A percentile compares a stretch with the other conserved stretches of the same genome.
Conservation (phyloP, 139 green algal species). For the Chlamydomonas urium region DNA sequence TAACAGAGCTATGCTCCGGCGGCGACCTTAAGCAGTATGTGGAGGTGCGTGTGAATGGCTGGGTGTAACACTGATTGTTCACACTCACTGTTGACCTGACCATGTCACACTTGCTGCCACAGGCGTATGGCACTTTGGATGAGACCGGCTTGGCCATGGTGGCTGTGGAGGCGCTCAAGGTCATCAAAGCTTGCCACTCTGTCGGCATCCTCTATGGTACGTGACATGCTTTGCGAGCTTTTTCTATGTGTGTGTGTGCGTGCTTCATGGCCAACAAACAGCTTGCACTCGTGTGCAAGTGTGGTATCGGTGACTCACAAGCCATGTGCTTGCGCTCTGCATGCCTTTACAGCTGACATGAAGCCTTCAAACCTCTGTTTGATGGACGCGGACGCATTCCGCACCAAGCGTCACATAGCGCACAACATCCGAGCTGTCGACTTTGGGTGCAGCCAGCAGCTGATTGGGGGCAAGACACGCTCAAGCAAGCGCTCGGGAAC, state of each 20-base stretch:
- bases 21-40: constrained; percentile 54
- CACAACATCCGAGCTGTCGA: constrained; percentile 50
- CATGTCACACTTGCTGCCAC: not conserved
- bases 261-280: constrained; percentile 7
- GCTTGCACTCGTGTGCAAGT: not conserved
- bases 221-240: not conserved
- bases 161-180: constrained; percentile 35
- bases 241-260: not conserved
- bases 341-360: constrained; percentile 20
- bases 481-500: constrained; percentile 43
- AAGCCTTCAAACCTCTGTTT: constrained; percentile 42
- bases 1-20: constrained; percentile 47
- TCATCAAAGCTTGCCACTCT: constrained; percentile 40
- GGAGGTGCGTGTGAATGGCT: constrained; percentile 26
- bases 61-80: not conserved
- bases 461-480: constrained; percentile 4
- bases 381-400: constrained; percentile 13
- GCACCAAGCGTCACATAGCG: constrained; percentile 12
- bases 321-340: not conserved
- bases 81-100: not conserved
- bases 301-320: not conserved
- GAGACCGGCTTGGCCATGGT: constrained; percentile 31
- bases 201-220: constrained; percentile 33
- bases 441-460: constrained; percentile 53
- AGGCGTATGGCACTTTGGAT: constrained; percentile 10